These are phyloP conservation scores for Diaporthe aspalathi DNA, from an alignment of 2,329 filamentous ascomycete genomes.

Conservation along the genomic window DNA sequence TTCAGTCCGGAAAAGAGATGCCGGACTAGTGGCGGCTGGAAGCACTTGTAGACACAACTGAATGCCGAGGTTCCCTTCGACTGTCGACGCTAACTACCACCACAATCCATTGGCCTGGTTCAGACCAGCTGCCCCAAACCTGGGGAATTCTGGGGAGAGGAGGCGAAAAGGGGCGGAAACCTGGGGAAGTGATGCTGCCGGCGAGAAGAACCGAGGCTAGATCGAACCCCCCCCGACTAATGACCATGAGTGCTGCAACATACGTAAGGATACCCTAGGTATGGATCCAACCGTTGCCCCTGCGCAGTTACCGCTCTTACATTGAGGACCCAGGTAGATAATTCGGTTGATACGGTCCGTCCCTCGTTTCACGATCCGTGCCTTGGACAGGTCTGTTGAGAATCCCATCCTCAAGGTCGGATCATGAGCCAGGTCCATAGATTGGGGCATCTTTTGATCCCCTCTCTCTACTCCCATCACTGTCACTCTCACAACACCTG, in stretches of 20 bases:
- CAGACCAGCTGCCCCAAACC: neutral
- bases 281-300: neutral
- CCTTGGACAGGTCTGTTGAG: neutral
- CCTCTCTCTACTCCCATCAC: too few relatives aligned
- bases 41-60: constrained; percentile 6
- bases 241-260: neutral
- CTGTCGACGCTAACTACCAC: too few relatives aligned
- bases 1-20: neutral
- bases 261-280: constrained; percentile 4
- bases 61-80: constrained; percentile 28
- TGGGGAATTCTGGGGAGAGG: constrained; percentile 29
- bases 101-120: constrained; percentile 1
- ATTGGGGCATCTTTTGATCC: too few relatives aligned
- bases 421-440: neutral
- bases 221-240: neutral
- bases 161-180: constrained; percentile 13
- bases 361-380: neutral
- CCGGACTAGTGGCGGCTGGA: constrained; percentile 7
- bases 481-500: too few relatives aligned
- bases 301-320: too few relatives aligned
- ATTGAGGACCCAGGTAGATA: too few relatives aligned
- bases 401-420: neutral
- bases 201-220: constrained; percentile 1
- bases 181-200: constrained; percentile 16
- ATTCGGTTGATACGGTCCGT: neutral